phyloP scores from a whole-genome alignment of 768 basidiomycete species.

The Lactarius pseudohatsudake region DNA sequence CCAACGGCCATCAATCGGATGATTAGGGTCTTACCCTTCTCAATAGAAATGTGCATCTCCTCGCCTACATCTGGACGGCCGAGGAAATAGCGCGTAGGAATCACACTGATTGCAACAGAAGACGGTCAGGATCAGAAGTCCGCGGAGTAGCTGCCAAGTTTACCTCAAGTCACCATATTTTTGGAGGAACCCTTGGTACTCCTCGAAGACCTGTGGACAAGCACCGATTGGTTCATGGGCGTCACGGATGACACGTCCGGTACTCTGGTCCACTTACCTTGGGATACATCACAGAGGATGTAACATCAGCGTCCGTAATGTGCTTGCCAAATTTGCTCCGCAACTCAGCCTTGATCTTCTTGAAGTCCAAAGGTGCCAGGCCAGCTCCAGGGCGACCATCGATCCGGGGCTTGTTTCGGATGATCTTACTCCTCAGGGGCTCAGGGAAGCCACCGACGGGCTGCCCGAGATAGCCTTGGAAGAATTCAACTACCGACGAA shows the following conservation, averaged over 20 bases:
- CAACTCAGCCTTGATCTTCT: conserved; percentile 91
- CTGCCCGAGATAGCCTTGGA: conserved; percentile 98
- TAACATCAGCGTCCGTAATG: conserved; percentile 91
- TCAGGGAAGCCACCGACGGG: conserved; percentile 99
- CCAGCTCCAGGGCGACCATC: conserved; percentile 89
- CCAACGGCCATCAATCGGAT: conserved; percentile 95
- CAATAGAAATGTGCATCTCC: conserved; percentile 96
- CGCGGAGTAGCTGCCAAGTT: conserved; percentile 15
- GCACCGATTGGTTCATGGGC: neutral
- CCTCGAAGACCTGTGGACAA: conserved; percentile 83
- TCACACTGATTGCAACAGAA: conserved; percentile 54
- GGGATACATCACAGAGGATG: conserved; percentile 97
- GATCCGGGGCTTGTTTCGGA: conserved; percentile 91
- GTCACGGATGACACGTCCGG: neutral
- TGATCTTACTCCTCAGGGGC: conserved; percentile 86
- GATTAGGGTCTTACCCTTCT: conserved; percentile 95
- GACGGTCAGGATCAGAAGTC: conserved; percentile 22
- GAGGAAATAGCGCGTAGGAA: conserved; percentile 97
- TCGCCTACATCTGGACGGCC: conserved; percentile 88
- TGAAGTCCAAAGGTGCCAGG: conserved; percentile 91
- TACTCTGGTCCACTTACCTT: conserved; percentile 53
- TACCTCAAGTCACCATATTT: conserved; percentile 95
- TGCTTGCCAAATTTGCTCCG: conserved; percentile 93
- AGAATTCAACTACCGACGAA: conserved; percentile 95
- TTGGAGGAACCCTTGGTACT: conserved; percentile 92